These are phyloP conservation scores for Cordyceps farinosa DNA, from an alignment of 2,329 filamentous ascomycete genomes.

Conservation along the genomic window DNA sequence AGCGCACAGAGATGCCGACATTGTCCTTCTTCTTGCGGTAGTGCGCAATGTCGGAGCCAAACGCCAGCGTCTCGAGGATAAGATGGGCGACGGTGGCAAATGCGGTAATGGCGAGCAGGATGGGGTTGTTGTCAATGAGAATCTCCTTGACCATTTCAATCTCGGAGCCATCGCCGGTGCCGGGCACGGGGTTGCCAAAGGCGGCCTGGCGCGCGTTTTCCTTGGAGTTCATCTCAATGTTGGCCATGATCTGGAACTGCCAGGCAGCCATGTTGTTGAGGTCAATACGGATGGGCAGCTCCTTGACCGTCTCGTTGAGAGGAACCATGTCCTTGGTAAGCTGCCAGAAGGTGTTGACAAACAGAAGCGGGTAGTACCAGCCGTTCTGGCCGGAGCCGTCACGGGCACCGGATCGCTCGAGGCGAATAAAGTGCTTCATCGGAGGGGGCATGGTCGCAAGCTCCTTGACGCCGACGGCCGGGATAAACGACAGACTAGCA, in stretches of 20 bases:
- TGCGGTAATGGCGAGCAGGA: constrained; percentile 78
- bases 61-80: constrained; percentile 91
- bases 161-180: constrained; percentile 84
- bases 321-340: constrained; percentile 85
- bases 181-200: constrained; percentile 65
- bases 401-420: constrained; percentile 76
- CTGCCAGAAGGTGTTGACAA: constrained; percentile 97
- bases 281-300: constrained; percentile 77
- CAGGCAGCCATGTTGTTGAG: constrained; percentile 78
- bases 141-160: constrained; percentile 98
- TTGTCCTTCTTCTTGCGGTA: constrained; percentile 99
- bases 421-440: constrained; percentile 69
- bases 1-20: constrained; percentile 91
- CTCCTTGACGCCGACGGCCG: constrained; percentile 68
- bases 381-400: constrained; percentile 82
- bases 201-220: constrained; percentile 76
- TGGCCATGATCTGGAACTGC: constrained; percentile 85
- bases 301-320: constrained; percentile 83
- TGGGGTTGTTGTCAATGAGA: constrained; percentile 88
- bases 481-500: constrained; percentile 82
- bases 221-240: constrained; percentile 83
- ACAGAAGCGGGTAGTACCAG: constrained; percentile 91
- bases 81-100: constrained; percentile 87
- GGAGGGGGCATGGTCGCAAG: constrained; percentile 68
- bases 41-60: constrained; percentile 95